Conservation (phyloP, 805 yeast species). For the Kluyveromyces wickerhamii region DNA sequence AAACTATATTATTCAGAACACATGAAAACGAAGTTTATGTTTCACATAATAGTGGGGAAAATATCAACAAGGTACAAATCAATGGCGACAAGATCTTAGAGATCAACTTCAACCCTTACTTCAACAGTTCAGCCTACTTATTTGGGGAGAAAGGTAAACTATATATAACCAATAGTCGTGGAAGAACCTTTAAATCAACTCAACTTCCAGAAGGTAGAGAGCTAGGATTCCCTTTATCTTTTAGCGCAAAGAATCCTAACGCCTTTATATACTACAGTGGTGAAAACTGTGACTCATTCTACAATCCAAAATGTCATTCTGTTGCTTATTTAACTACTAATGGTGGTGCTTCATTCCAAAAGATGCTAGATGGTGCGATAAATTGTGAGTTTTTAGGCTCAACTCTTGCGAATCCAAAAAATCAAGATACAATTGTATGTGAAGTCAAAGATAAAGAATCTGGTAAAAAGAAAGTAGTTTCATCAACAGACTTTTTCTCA, state of each 20-base stretch:
- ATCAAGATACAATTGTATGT: slow-evolving; percentile 57
- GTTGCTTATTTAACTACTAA: slow-evolving; percentile 57
- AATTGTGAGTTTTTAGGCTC: slow-evolving; percentile 63
- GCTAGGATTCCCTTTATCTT: slow-evolving; percentile 40
- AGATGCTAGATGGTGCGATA: slow-evolving; percentile 44
- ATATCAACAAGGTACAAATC: slow-evolving; percentile 36
- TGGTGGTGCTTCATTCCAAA: slow-evolving; percentile 56
- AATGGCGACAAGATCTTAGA: slow-evolving; percentile 38
- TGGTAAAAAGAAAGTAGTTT: slow-evolving; percentile 29
- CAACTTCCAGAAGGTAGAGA: slow-evolving; percentile 45
- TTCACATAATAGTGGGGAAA: slow-evolving; percentile 63
- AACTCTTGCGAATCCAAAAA: slow-evolving; percentile 37
- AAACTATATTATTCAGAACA: slow-evolving; percentile 58
- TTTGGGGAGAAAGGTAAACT: slow-evolving; percentile 43
- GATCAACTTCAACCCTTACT: slow-evolving; percentile 52
- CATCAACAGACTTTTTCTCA: slow-evolving; percentile 48
- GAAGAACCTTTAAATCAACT: slow-evolving; percentile 40
- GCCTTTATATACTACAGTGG: slow-evolving; percentile 67
- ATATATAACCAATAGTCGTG: slow-evolving; percentile 62
- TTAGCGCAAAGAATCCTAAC: slow-evolving; percentile 48
- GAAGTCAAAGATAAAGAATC: slow-evolving; percentile 36
- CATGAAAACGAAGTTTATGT: slow-evolving; percentile 44
- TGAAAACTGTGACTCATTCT: slow-evolving; percentile 43
- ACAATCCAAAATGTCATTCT: slow-evolving; percentile 43
- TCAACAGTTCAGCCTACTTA: slow-evolving; percentile 25